Evolutionary conservation across 345 rosid species (phyloP), one percentile per base, ranked within the genome.

Genomic region (Citrus medica): DNA sequence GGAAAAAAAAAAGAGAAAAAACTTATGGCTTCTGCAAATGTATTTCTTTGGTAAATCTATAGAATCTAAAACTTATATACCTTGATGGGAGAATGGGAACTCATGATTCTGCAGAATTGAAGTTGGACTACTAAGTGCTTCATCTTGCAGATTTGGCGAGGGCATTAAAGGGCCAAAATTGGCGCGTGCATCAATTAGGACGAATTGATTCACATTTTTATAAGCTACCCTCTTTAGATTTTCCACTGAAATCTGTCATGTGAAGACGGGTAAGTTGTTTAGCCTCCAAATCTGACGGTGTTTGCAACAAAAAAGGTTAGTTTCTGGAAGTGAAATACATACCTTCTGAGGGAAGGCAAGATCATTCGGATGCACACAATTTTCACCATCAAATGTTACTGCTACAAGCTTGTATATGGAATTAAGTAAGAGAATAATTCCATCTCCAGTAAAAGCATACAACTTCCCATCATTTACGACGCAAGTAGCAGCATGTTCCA

Each of bases 401-500:
- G 82, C 89, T 4, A 78, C 74, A 6, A 89, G 78, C 65, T 82
- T 82, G 80, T 79, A 89, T 16, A 92, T 78, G 32, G 92, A 90
- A 77, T 91, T 80, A 64, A 91, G 80, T 59, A 91, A 74, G 25
- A 95, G 84, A 24, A 79, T 62, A 21, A 78, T 73, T n/a, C 82
- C 81, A 22, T 72, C 76, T 17, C 76, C 80, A 53, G 67, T 19
- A 83, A 89, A 92, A 53, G 72, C 16, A 68, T 84, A 89, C 28
- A 82, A 63, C 78, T 85, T 87, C 48, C 80, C 79, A 73, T 84
- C 91, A 12, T 92, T 89, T 30, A 85, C 19, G 71, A 82, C 89
- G 82, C 99, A 96, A 3, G 68, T 6, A 17, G 55, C 74, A 5
- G 97, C 98, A 46, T 96, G 99, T 3, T 75, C 81, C 67, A 90